Evolutionary conservation across 768 basidiomycete genomes (phyloP).

Genomic region (Suillus occidentalis): DNA sequence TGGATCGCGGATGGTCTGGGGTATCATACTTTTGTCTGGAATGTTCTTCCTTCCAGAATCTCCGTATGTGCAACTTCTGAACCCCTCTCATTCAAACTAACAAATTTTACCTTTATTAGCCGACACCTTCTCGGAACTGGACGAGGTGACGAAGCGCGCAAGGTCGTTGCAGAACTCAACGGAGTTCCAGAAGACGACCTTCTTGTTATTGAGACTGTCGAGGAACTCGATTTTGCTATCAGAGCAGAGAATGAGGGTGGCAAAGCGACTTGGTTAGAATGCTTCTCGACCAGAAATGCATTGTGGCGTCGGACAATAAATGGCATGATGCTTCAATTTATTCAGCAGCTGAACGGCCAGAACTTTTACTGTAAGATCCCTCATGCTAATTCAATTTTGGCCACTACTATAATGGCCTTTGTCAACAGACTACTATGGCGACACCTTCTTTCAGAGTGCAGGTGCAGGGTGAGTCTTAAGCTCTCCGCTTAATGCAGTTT

Average conservation of each 20-base stretch:
- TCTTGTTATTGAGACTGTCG: constrained; percentile 57
- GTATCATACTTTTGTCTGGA: constrained; percentile 62
- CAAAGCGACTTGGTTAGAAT: constrained; percentile 76
- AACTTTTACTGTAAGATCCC: constrained; percentile 68
- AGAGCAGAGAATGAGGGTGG: constrained; percentile 77
- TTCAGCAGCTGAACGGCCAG: constrained; percentile 80
- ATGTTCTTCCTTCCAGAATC: constrained; percentile 80
- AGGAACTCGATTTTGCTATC: constrained; percentile 67
- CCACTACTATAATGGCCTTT: constrained; percentile 17
- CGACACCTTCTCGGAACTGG: constrained; percentile 69
- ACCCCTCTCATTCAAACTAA: neutral
- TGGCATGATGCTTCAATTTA: constrained; percentile 83
- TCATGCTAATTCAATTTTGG: neutral
- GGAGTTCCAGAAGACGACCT: constrained; percentile 57
- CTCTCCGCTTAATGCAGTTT: neutral
- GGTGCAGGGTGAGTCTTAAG: constrained; percentile 52
- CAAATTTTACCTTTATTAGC: constrained; percentile 29
- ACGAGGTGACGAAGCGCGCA: constrained; percentile 52
- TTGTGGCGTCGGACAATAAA: constrained; percentile 75
- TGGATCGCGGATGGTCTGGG: constrained; percentile 74
- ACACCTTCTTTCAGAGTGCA: constrained; percentile 77
- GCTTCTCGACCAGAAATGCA: constrained; percentile 66
- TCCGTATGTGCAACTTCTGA: constrained; percentile 46
- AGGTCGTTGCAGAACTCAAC: constrained; percentile 67
- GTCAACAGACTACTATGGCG: constrained; percentile 70